A percentile compares a stretch with the other conserved stretches of the same genome.
Evolutionary conservation across 192 early-diverging fungal genomes (phyloP).

Genomic region (Pilobolus umbonatus): DNA sequence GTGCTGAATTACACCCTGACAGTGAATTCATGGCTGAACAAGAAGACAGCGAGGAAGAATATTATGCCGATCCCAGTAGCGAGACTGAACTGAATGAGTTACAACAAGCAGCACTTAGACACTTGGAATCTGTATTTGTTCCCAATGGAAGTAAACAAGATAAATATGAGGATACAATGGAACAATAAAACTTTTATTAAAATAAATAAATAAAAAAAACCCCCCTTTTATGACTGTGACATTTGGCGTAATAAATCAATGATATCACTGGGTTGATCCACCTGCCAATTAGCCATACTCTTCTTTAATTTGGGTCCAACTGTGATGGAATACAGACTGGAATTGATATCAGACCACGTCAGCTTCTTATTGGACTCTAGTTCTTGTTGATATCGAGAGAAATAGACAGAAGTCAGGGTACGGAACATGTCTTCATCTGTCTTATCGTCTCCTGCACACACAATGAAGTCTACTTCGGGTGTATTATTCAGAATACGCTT

Average conservation of each 20-base stretch:
- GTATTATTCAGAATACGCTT: conserved; percentile 53
- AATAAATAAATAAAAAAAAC: background rate
- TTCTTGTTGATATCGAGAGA: background rate
- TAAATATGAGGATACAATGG: background rate
- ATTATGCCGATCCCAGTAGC: conserved; percentile 29
- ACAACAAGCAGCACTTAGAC: conserved; percentile 34
- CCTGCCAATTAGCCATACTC: conserved; percentile 86
- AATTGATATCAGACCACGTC: conserved; percentile 6
- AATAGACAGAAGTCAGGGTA: conserved; percentile 32
- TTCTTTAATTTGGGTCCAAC: conserved; percentile 87
- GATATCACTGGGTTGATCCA: conserved; percentile 62
- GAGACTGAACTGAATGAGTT: conserved; percentile 37
- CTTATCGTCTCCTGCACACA: conserved; percentile 85
- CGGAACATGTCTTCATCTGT: conserved; percentile 93
- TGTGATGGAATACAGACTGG: conserved; percentile 63
- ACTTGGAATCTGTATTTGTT: conserved; percentile 31
- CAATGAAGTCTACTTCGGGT: conserved; percentile 66
- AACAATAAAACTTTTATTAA: conserved; percentile 1
- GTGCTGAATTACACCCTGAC: conserved; percentile 68
- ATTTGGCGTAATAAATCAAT: conserved; percentile 32
- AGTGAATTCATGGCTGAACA: conserved; percentile 39
- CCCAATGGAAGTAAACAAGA: conserved; percentile 9
- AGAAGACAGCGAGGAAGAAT: conserved; percentile 33
- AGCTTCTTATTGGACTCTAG: background rate
- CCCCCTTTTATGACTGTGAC: background rate